phyloP scores from a whole-genome alignment of 2,329 filamentous ascomycete species.

The Scortechinia acanthostroma region DNA sequence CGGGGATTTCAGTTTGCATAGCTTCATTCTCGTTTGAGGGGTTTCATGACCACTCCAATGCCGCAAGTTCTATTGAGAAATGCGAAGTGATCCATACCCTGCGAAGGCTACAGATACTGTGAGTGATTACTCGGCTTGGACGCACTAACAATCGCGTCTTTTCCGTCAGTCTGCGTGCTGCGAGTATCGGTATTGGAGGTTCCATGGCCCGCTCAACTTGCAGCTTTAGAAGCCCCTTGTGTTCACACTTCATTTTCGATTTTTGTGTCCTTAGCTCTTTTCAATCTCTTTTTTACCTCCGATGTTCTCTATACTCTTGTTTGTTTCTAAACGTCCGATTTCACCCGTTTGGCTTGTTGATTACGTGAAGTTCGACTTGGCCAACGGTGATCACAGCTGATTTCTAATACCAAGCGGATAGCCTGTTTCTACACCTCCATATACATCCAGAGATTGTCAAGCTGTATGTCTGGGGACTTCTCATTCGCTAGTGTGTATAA shows the following conservation, averaged over 20 bases:
- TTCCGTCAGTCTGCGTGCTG: neutral
- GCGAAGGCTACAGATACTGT: neutral
- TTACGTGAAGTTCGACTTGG: no score
- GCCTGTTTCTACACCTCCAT: neutral
- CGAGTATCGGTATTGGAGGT: neutral
- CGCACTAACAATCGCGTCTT: no score
- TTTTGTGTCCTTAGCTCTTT: no score
- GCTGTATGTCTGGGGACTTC: no score
- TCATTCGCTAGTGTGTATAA: no score
- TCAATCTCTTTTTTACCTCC: neutral
- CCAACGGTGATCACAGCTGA: neutral
- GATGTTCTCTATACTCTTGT: neutral
- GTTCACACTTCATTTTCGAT: neutral
- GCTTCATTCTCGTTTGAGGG: conserved; percentile 1
- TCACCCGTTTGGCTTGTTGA: neutral
- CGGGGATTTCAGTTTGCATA: neutral
- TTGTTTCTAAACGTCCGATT: neutral
- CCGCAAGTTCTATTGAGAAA: neutral
- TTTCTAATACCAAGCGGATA: neutral
- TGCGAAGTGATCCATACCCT: neutral
- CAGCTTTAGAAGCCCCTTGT: neutral
- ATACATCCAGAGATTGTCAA: neutral
- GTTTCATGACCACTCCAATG: no score
- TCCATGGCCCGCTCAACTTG: neutral
- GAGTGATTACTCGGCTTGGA: neutral